These are phyloP conservation scores for Bryoerythrophyllum caledonicum DNA, from an alignment of 225 moss, liverwort and hornwort genomes.

Conservation along the genomic window DNA sequence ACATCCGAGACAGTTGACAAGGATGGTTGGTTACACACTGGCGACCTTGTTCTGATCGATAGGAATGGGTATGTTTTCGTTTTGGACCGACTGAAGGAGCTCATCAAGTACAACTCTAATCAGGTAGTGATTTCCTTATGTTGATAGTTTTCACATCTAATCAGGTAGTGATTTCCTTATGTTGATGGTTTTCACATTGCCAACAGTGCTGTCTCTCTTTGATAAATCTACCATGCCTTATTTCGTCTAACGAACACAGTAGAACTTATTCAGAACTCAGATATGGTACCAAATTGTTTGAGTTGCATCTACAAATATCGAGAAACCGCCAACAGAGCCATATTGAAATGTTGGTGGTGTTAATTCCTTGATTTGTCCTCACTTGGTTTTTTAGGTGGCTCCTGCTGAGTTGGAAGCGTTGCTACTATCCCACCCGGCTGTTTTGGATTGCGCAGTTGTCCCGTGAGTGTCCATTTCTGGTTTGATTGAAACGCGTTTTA, in stretches of 20 bases:
- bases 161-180: slow-evolving; percentile 18
- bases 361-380: not conserved
- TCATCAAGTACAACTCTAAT: slow-evolving; percentile 32
- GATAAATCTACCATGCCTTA: too few species aligned
- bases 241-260: too few species aligned
- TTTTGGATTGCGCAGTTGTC: slow-evolving; percentile 50
- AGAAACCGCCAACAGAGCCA: too few species aligned
- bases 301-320: too few species aligned
- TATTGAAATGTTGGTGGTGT: not conserved
- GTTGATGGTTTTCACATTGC: too few species aligned
- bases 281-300: too few species aligned
- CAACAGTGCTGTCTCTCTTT: too few species aligned
- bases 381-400: slow-evolving; percentile 38
- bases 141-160: not conserved
- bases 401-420: slow-evolving; percentile 54
- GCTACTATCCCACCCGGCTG: slow-evolving; percentile 42
- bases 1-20: slow-evolving; percentile 31
- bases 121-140: slow-evolving; percentile 16
- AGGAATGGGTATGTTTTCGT: slow-evolving; percentile 27
- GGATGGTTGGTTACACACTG: slow-evolving; percentile 38
- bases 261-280: too few species aligned
- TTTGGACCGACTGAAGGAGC: slow-evolving; percentile 36
- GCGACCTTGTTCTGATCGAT: slow-evolving; percentile 36
- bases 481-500: not conserved
- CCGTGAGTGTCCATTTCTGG: slow-evolving; percentile 35